Conservation (phyloP, 805 yeast genomes). For the Hermanozyma aechmeae region DNA sequence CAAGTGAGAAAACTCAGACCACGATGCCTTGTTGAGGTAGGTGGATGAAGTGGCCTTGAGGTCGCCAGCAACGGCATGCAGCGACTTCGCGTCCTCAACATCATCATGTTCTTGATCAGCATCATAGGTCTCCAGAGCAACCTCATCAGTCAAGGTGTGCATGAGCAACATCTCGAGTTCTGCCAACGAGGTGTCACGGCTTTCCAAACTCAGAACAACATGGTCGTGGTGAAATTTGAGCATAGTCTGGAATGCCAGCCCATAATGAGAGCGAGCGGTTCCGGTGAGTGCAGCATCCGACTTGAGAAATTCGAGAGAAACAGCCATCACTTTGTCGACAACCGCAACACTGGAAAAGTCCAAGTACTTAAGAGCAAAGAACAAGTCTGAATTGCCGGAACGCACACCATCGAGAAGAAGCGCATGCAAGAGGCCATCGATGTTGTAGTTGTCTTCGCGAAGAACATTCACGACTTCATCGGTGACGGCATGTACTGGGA, state of each 20-base stretch:
- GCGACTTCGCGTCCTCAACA: not conserved
- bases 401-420: no score
- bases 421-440: no score
- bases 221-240: slow-evolving; percentile 11
- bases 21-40: slow-evolving; percentile 24
- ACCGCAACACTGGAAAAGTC: no score
- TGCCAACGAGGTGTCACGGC: slow-evolving; percentile 11
- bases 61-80: slow-evolving; percentile 1
- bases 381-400: no score
- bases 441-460: slow-evolving; percentile 17
- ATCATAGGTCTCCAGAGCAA: slow-evolving; percentile 16
- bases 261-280: no score
- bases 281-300: no score
- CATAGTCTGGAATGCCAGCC: slow-evolving; percentile 15
- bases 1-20: slow-evolving; percentile 33
- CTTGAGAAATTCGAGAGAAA: no score
- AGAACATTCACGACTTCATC: no score
- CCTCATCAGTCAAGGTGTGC: slow-evolving; percentile 39
- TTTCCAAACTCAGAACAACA: slow-evolving; percentile 13
- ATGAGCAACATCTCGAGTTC: slow-evolving; percentile 53
- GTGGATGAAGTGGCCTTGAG: slow-evolving; percentile 14
- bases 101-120: slow-evolving; percentile 4
- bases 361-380: no score
- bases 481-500: no score
- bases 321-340: no score